phyloP scores from a whole-genome alignment of 164 flowering plant species.

The Saururus chinensis region DNA sequence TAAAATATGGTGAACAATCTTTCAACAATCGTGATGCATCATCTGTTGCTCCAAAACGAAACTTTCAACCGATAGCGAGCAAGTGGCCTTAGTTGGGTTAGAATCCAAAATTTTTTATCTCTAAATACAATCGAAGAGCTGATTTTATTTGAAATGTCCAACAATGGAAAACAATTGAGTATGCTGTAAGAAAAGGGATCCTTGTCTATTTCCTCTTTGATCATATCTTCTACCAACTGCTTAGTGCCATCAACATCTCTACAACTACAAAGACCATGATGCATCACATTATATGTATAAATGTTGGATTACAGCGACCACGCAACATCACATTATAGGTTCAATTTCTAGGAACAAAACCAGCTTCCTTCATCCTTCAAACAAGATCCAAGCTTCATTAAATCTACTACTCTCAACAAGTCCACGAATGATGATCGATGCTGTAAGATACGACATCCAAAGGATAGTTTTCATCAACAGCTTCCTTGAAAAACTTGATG shows the following conservation, averaged over 20 bases:
- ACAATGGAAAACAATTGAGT: slow-evolving; percentile 18
- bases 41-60: slow-evolving; percentile 7
- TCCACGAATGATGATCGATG: slow-evolving; percentile 39
- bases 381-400: slow-evolving; percentile 35
- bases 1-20: too few species aligned
- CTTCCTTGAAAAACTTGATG: slow-evolving; percentile 31
- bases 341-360: slow-evolving; percentile 30
- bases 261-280: slow-evolving; percentile 29
- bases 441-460: slow-evolving; percentile 50
- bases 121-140: slow-evolving; percentile 13
- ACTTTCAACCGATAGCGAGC: slow-evolving; percentile 7
- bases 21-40: slow-evolving; percentile 10
- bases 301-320: too few species aligned
- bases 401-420: slow-evolving; percentile 33
- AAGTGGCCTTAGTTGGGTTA: slow-evolving; percentile 18
- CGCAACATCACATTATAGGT: slow-evolving; percentile 33
- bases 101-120: slow-evolving; percentile 23
- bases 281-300: too few species aligned
- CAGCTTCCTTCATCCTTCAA: slow-evolving; percentile 42
- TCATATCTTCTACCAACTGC: slow-evolving; percentile 30
- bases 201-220: slow-evolving; percentile 16
- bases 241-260: slow-evolving; percentile 27
- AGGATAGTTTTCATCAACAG: slow-evolving; percentile 17
- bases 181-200: slow-evolving; percentile 11
- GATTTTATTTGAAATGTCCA: slow-evolving; percentile 12